phyloP scores from a whole-genome alignment of 139 green algal species.

The Micractinium sp. region DNA sequence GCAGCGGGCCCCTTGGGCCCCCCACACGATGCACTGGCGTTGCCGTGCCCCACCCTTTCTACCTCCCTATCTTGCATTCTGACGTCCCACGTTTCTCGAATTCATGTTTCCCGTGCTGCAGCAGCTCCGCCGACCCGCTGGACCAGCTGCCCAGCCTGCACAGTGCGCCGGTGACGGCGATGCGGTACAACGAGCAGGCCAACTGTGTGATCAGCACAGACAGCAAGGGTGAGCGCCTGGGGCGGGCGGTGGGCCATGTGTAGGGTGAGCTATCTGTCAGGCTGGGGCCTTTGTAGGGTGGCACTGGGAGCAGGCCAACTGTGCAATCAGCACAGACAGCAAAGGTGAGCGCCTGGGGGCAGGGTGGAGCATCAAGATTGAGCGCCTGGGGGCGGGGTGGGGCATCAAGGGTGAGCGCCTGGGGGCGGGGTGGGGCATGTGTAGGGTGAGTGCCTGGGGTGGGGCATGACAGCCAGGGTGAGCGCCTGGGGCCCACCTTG shows the following conservation, averaged over 20 bases:
- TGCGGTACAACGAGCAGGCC: constrained; percentile 78
- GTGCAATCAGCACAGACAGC: too few relatives aligned
- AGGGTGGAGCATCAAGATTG: too few relatives aligned
- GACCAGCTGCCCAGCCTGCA: constrained; percentile 65
- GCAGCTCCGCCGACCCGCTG: constrained; percentile 65
- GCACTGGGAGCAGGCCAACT: too few relatives aligned
- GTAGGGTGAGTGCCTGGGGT: constrained; percentile 44
- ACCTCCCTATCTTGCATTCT: background rate
- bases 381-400: too few relatives aligned
- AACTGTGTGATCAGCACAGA: constrained; percentile 72
- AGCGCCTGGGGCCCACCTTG: too few relatives aligned
- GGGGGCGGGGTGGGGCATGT: too few relatives aligned
- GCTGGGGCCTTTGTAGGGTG: too few relatives aligned
- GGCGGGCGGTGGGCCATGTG: background rate
- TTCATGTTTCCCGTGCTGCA: background rate
- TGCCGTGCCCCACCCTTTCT: background rate
- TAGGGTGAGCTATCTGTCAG: too few relatives aligned
- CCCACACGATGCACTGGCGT: background rate
- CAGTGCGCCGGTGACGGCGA: constrained; percentile 64
- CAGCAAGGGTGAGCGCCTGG: constrained; percentile 60
- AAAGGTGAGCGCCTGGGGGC: too few relatives aligned
- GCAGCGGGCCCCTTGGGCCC: background rate
- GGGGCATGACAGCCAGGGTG: constrained; percentile 70
- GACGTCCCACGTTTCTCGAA: background rate
- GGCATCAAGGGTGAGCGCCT: too few relatives aligned